Percentiles rank a stretch among this genome's conserved stretches.
phyloP scores from a whole-genome alignment of 2,329 filamentous ascomycete species.

The Alternaria infectoria region DNA sequence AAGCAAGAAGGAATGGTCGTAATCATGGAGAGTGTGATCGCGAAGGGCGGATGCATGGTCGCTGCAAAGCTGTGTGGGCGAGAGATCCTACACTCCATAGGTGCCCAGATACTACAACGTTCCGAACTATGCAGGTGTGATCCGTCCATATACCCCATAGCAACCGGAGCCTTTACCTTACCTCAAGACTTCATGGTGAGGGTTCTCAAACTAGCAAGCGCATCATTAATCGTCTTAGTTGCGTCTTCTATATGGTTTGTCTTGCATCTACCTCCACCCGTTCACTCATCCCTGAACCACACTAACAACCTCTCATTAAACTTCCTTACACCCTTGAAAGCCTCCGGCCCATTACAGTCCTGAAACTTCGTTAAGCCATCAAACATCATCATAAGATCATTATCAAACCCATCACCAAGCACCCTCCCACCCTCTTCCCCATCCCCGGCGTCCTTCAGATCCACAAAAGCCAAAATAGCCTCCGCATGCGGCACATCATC shows the following conservation, averaged over 20 bases:
- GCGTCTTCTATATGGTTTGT: background rate
- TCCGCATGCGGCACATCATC: slow-evolving; percentile 3
- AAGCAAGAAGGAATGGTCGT: background rate
- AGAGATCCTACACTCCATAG: too few species aligned
- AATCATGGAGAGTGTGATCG: background rate
- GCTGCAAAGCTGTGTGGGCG: too few species aligned
- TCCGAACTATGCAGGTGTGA: too few species aligned
- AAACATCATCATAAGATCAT: slow-evolving; percentile 17
- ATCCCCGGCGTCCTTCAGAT: background rate
- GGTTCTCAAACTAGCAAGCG: too few species aligned
- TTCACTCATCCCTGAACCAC: slow-evolving; percentile 10
- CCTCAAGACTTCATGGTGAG: too few species aligned
- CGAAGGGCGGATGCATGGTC: background rate
- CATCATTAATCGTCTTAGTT: background rate
- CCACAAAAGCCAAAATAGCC: slow-evolving; percentile 14
- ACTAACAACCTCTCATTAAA: slow-evolving; percentile 15
- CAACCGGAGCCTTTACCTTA: too few species aligned
- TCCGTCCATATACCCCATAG: too few species aligned
- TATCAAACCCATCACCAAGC: slow-evolving; percentile 1
- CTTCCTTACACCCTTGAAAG: slow-evolving; percentile 5
- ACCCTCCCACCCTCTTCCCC: background rate
- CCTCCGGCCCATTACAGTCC: slow-evolving; percentile 15
- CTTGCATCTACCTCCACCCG: background rate
- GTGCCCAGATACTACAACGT: too few species aligned
- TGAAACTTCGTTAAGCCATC: slow-evolving; percentile 12